phyloP scores from a whole-genome alignment of 2,329 filamentous ascomycete species.

The Stromatinia cepivora region DNA sequence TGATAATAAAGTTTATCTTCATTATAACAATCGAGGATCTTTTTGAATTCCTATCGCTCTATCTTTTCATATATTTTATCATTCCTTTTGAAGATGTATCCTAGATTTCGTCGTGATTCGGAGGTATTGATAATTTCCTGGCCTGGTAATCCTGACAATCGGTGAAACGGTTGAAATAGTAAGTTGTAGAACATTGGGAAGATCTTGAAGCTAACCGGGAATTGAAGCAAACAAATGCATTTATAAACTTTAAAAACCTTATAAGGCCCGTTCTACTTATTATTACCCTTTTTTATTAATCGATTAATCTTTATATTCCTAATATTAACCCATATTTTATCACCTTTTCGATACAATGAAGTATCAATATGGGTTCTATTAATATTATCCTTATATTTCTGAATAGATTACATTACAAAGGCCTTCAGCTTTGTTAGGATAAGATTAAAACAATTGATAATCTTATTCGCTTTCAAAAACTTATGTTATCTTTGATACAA shows the following conservation, averaged over 20 bases:
- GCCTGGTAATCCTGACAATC: rapidly evolving
- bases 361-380: neutral
- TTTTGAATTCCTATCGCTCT: neutral
- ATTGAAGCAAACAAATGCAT: neutral
- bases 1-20: too few species aligned
- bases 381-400: neutral
- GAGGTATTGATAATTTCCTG: neutral
- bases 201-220: neutral
- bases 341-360: too few species aligned
- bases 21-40: neutral
- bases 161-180: neutral
- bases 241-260: neutral
- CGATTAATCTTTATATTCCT: neutral
- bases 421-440: too few species aligned
- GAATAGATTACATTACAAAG: too few species aligned
- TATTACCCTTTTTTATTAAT: neutral
- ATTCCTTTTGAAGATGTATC: neutral
- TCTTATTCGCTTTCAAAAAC: too few species aligned
- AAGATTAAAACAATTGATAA: too few species aligned
- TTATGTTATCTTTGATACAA: too few species aligned
- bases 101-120: neutral
- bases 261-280: neutral
- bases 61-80: neutral
- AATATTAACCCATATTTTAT: neutral
- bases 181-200: neutral